Conservation (phyloP, 495 filamentous ascomycete species). For the Rhypophila decipiens region DNA sequence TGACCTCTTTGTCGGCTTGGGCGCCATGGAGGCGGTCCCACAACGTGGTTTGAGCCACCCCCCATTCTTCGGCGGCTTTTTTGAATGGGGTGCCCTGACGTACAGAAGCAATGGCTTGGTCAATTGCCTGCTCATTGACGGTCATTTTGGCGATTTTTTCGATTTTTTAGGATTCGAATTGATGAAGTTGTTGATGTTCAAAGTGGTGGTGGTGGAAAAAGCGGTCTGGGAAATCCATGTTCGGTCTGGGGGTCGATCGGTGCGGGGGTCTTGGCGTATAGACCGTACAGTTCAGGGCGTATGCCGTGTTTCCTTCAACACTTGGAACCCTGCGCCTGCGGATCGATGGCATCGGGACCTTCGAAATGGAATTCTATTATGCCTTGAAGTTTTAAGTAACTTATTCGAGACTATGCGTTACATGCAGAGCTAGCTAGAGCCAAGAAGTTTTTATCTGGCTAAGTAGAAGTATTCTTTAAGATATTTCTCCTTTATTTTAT, state of each 20-base stretch:
- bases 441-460: not conserved
- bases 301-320: no score
- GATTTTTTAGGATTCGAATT: not conserved
- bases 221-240: no score
- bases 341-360: no score
- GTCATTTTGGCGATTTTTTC: not conserved
- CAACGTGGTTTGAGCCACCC: not conserved
- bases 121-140: no score
- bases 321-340: no score
- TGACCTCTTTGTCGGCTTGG: not conserved
- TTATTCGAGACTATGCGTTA: not conserved
- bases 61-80: not conserved
- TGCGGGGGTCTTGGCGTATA: not conserved
- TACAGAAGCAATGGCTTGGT: not conserved
- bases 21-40: not conserved
- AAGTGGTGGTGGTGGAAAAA: not conserved
- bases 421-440: not conserved
- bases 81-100: not conserved
- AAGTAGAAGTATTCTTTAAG: not conserved
- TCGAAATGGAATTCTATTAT: not conserved
- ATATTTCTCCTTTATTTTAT: not conserved
- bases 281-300: not conserved
- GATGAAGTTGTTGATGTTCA: not conserved
- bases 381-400: not conserved
- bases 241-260: no score